Base-by-base conservation (phyloP, 2,329 filamentous ascomycete species). In the Immersiporthe knoxdaviesiana region DNA sequence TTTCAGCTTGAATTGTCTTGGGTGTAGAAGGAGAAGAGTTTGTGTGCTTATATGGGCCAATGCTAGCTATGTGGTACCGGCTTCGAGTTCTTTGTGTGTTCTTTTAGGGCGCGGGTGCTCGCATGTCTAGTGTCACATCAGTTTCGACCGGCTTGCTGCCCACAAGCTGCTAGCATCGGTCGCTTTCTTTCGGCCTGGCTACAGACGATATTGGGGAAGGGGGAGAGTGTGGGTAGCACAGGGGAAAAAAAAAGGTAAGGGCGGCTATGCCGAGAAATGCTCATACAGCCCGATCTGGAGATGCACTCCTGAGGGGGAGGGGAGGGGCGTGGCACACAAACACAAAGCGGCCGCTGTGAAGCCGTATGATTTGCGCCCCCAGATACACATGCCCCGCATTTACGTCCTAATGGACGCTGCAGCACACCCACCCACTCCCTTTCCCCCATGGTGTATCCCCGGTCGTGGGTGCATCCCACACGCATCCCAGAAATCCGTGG, bases 331-430 rank as follows among this genome's bases (percentile, higher is more conserved):
- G 32, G n/a, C 37, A 32, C 56, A 35, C 16, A 60, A 10, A 35
- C 35, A 27, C 24, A 16, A 11, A 60, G 30, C 37, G 24, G 12
- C 35, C 37, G 24, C 39, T 14, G n/a, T 62, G 21, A 16, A 30
- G 35, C 10, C n/a, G n/a, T 27, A 44, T n/a, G n/a, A 24, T 44
- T 16, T 60, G 30, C 35, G 16, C n/a, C 58, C n/a, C 21, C 37
- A 24, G 37, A 37, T 62, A 41, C 37, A 58, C 60, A 52, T 68
- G 69, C 52, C 67, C 64, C 60, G 61, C 64, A 69, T 44, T 66
- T 41, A 59, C n/a, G 8, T 50, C 16, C 10, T 8, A 59, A 30
- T 50, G 47, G 54, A 37, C 54, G 63, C 30, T 59, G 50, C 56
- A 67, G 65, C 67, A 67, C 67, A 67, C 67, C 41, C 64, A 65